A percentile compares a stretch with the other conserved stretches of the same genome.
Evolutionary conservation across 2,329 filamentous ascomycete species (phyloP).

Genomic region (Verticillium klebahnii): DNA sequence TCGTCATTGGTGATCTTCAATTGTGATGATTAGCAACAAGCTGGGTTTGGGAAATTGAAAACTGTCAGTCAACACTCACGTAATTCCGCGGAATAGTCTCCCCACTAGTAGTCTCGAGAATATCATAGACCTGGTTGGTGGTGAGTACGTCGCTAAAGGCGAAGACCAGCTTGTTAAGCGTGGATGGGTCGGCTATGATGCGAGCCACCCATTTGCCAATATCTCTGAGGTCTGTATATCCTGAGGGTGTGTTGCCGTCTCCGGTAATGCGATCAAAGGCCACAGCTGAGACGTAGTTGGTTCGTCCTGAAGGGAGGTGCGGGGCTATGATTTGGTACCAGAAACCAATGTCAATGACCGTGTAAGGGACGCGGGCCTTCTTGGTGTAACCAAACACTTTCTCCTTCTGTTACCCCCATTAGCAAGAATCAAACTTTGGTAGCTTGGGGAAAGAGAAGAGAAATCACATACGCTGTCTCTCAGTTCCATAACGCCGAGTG

Average conservation of each 20-base stretch:
- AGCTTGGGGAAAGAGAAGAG: no score
- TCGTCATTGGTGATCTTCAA: background rate
- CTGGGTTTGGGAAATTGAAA: no score
- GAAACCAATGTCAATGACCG: conserved; percentile 52
- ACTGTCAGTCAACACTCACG: no score
- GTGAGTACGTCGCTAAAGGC: conserved; percentile 40
- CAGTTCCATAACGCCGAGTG: conserved; percentile 27
- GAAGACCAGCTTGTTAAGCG: conserved; percentile 48
- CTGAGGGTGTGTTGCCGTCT: conserved; percentile 38
- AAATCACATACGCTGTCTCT: conserved; percentile 17
- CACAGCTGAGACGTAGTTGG: conserved; percentile 25
- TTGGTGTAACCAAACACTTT: conserved; percentile 34
- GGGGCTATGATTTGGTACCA: conserved; percentile 46
- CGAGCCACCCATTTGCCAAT: conserved; percentile 46
- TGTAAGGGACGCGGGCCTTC: conserved; percentile 44
- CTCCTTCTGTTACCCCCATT: no score
- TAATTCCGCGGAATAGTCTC: no score
- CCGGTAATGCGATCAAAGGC: conserved; percentile 19
- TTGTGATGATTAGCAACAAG: background rate
- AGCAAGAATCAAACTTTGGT: no score
- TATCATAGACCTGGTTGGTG: conserved; percentile 39
- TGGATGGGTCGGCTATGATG: conserved; percentile 47
- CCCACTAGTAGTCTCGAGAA: conserved; percentile 37
- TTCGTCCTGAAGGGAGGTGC: conserved; percentile 20
- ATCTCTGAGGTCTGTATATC: conserved; percentile 44